These are phyloP conservation scores for Fusarium penzigii DNA, from an alignment of 2,329 filamentous ascomycete species.

Conservation along the genomic window DNA sequence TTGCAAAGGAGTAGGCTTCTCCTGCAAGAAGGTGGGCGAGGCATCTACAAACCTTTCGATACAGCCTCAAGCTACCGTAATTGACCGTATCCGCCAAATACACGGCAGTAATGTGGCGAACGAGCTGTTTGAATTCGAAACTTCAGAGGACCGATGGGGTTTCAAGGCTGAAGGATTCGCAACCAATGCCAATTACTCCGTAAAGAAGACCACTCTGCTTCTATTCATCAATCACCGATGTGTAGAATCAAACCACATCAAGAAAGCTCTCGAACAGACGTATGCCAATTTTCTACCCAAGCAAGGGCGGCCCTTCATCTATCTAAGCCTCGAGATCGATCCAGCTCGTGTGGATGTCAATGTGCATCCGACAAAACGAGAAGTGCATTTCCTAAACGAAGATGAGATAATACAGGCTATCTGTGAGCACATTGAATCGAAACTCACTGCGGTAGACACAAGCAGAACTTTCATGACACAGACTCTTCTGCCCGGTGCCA, in stretches of 20 bases:
- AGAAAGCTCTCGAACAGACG: conserved; percentile 87
- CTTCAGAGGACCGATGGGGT: conserved; percentile 74
- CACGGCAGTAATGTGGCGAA: conserved; percentile 83
- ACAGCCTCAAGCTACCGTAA: conserved; percentile 67
- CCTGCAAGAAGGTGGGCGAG: conserved; percentile 95
- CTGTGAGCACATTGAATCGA: conserved; percentile 75
- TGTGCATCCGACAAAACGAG: conserved; percentile 93
- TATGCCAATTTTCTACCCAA: conserved; percentile 89
- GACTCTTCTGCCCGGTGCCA: conserved; percentile 75
- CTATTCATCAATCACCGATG: conserved; percentile 96
- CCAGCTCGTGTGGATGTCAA: conserved; percentile 94
- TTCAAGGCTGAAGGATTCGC: conserved; percentile 80
- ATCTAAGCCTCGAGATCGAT: conserved; percentile 90
- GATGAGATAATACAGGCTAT: conserved; percentile 91
- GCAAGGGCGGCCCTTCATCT: conserved; percentile 90
- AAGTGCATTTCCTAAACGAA: conserved; percentile 97
- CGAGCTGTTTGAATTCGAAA: conserved; percentile 77
- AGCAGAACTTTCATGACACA: conserved; percentile 95
- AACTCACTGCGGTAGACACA: conserved; percentile 84
- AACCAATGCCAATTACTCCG: conserved; percentile 92
- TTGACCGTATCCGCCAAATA: conserved; percentile 88
- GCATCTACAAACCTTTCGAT: conserved; percentile 80
- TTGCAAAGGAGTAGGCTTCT: conserved; percentile 87
- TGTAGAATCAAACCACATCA: conserved; percentile 86
- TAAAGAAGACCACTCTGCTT: conserved; percentile 83